These are phyloP conservation scores for Aethionema arabicum DNA, from an alignment of 345 rosid species.

Conservation along the genomic window DNA sequence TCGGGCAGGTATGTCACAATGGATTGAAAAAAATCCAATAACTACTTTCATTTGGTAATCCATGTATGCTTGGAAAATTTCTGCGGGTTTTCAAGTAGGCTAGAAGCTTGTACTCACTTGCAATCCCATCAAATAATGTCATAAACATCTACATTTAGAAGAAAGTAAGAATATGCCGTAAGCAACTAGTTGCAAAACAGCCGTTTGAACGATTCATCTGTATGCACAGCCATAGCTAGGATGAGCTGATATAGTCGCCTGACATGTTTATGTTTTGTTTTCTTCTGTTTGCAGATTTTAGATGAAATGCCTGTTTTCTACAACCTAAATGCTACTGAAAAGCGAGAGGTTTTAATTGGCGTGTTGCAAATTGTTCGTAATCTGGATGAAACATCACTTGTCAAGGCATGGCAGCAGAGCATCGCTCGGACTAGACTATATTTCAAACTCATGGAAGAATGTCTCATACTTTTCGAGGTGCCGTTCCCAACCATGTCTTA, in stretches of 20 bases:
- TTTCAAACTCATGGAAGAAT: conserved; percentile 98
- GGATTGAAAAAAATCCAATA: neutral
- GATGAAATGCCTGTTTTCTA: conserved; percentile 99
- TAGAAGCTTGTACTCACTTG: conserved; percentile 21
- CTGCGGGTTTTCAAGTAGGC: conserved; percentile 2
- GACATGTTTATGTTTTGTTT: conserved; percentile 27
- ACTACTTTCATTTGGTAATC: conserved; percentile 20
- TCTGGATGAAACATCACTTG: conserved; percentile 88
- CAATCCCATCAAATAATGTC: conserved; percentile 12
- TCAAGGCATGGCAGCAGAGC: conserved; percentile 99
- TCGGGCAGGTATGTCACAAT: conserved; percentile 69
- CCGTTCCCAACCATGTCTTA: conserved; percentile 27
- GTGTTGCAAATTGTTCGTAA: conserved; percentile 92
- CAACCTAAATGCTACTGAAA: conserved; percentile 89
- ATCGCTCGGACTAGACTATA: conserved; percentile 93
- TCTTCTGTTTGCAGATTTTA: conserved; percentile 67
- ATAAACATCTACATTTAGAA: conserved; percentile 7
- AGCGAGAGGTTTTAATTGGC: conserved; percentile 93
- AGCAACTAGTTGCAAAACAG: conserved; percentile 10
- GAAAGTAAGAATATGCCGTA: conserved; percentile 11
- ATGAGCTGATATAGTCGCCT: conserved; percentile 12
- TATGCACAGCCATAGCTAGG: conserved; percentile 12
- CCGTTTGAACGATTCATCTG: conserved; percentile 9
- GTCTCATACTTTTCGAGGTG: conserved; percentile 95
- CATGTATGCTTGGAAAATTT: conserved; percentile 1